Evolutionary conservation across 2,329 filamentous ascomycete species (phyloP).

Genomic region (Ophiosphaerella narmari): DNA sequence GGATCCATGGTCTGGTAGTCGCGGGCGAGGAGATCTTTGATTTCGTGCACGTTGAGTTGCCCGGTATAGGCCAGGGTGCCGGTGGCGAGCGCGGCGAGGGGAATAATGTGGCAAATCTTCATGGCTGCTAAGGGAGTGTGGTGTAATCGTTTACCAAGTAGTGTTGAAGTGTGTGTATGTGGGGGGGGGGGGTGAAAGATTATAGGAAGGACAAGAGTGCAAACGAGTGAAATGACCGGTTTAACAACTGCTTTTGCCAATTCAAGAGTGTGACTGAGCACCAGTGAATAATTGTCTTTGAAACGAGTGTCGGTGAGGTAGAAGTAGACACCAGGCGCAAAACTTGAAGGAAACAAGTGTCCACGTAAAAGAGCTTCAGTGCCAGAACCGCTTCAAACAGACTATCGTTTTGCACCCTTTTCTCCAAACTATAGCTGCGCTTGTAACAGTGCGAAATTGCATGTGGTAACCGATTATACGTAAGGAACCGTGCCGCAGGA

Average conservation of each 20-base stretch:
- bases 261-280: too few relatives aligned
- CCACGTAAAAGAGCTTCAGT: too few relatives aligned
- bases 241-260: background rate
- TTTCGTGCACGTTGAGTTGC: background rate
- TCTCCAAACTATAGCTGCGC: constrained; percentile 1
- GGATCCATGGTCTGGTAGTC: constrained; percentile 20
- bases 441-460: constrained; percentile 13
- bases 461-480: constrained; percentile 5
- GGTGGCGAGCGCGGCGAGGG: background rate
- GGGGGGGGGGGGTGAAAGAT: too few relatives aligned
- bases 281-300: too few relatives aligned
- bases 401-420: background rate
- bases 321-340: too few relatives aligned
- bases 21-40: constrained; percentile 6
- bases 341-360: too few relatives aligned
- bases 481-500: background rate
- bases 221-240: background rate
- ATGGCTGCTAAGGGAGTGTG: constrained; percentile 2
- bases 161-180: background rate
- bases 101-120: constrained; percentile 8
- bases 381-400: background rate
- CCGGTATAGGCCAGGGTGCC: background rate
- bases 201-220: constrained; percentile 1
- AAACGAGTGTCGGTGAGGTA: background rate
- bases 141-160: background rate